Percentiles rank a stretch among this genome's conserved stretches.
Evolutionary conservation across 345 rosid species (phyloP).

Genomic region (Carallia brachiata): DNA sequence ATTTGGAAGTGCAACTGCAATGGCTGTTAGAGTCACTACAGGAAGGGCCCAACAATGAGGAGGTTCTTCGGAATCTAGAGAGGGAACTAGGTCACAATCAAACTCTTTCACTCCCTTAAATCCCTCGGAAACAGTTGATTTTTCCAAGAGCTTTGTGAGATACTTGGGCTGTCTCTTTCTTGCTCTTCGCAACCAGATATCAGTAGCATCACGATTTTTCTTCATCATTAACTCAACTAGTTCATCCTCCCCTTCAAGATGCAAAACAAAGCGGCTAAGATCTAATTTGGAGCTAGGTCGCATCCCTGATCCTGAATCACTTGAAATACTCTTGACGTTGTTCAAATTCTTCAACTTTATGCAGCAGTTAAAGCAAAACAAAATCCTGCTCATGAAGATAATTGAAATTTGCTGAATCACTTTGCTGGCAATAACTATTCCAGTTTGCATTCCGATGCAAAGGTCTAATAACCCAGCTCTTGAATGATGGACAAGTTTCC

Average conservation of each 20-base stretch:
- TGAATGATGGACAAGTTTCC: slow-evolving; percentile 41
- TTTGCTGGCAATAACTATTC: slow-evolving; percentile 66
- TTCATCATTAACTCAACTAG: slow-evolving; percentile 54
- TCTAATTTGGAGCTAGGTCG: slow-evolving; percentile 34
- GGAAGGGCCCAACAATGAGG: slow-evolving; percentile 87
- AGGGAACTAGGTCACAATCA: slow-evolving; percentile 48
- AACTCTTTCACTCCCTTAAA: slow-evolving; percentile 61
- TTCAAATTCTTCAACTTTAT: slow-evolving; percentile 20
- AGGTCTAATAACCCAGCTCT: slow-evolving; percentile 39
- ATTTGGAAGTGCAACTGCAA: slow-evolving; percentile 62
- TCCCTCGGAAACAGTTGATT: slow-evolving; percentile 34
- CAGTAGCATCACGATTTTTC: slow-evolving; percentile 59
- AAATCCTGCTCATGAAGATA: slow-evolving; percentile 39
- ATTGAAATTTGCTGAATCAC: slow-evolving; percentile 51
- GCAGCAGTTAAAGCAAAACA: slow-evolving; percentile 28
- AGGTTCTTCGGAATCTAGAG: slow-evolving; percentile 56
- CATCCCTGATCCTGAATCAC: slow-evolving; percentile 39
- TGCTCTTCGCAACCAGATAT: slow-evolving; percentile 55
- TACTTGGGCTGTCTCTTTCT: slow-evolving; percentile 50
- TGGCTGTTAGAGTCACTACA: slow-evolving; percentile 64
- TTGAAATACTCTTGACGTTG: slow-evolving; percentile 24
- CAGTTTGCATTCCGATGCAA: slow-evolving; percentile 53
- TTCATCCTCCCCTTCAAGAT: slow-evolving; percentile 81
- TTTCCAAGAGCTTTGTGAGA: slow-evolving; percentile 54
- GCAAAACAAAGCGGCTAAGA: slow-evolving; percentile 62